Conservation (phyloP, 2,329 filamentous ascomycete genomes). For the Botrytis deweyae region DNA sequence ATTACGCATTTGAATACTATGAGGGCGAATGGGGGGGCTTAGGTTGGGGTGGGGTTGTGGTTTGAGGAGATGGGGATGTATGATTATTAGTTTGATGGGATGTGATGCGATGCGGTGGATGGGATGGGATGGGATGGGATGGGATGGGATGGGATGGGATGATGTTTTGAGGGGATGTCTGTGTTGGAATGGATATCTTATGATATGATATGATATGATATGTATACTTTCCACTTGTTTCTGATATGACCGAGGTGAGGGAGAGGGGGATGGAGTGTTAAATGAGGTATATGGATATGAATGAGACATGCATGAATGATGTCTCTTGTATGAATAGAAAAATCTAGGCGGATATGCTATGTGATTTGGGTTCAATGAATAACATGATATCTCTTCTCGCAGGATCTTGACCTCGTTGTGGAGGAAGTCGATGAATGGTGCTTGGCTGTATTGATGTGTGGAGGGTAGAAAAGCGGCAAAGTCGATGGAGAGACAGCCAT, state of each 20-base stretch:
- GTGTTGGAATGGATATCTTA: not conserved
- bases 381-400: not conserved
- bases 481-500: not conserved
- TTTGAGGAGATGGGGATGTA: constrained; percentile 6
- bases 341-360: not conserved
- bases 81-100: not conserved
- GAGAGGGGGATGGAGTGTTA: not conserved
- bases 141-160: not conserved
- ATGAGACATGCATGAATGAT: not conserved
- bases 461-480: too few relatives aligned
- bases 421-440: not conserved
- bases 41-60: not conserved
- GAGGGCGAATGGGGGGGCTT: constrained; percentile 38
- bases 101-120: not conserved
- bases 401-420: not conserved
- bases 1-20: constrained; percentile 77
- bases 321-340: constrained; percentile 9
- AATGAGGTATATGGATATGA: not conserved
- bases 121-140: not conserved
- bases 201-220: not conserved
- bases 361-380: not conserved
- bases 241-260: not conserved
- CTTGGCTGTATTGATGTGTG: not conserved
- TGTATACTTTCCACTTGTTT: not conserved
- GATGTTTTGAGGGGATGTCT: not conserved